phyloP scores from a whole-genome alignment of 768 basidiomycete genomes.

The Daedaleopsis sinensis region DNA sequence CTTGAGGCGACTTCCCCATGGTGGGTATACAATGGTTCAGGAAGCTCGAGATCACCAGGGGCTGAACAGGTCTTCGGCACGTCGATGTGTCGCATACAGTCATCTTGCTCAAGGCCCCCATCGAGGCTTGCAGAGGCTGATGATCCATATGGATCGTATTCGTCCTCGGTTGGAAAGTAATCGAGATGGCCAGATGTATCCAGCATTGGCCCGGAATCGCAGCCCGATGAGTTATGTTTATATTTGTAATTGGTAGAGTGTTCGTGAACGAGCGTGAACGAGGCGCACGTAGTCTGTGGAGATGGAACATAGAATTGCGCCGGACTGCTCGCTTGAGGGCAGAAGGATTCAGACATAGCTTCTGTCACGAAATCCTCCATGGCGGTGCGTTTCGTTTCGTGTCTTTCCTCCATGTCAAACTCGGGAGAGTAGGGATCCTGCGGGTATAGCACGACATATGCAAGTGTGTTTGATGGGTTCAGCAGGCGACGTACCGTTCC shows the following conservation, averaged over 20 bases:
- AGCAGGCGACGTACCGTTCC: background rate
- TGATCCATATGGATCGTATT: too few relatives aligned
- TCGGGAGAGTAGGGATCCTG: background rate
- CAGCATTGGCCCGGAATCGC: background rate
- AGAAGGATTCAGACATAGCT: background rate
- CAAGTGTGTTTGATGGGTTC: background rate
- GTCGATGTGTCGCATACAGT: background rate
- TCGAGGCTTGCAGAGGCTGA: background rate
- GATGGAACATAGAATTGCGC: background rate
- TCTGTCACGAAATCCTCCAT: background rate
- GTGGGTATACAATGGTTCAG: too few relatives aligned
- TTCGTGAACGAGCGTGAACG: conserved; percentile 15
- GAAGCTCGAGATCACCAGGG: background rate
- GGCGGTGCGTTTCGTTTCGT: background rate
- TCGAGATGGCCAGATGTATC: background rate
- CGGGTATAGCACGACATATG: background rate
- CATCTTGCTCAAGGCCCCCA: background rate
- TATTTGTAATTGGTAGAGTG: conserved; percentile 6
- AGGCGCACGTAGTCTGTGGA: conserved; percentile 2
- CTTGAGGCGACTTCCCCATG: background rate
- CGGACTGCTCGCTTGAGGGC: background rate
- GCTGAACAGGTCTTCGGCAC: background rate
- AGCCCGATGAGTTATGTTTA: background rate
- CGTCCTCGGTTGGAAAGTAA: background rate
- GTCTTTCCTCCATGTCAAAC: background rate